A percentile compares a stretch with the other conserved stretches of the same genome.
phyloP scores from a whole-genome alignment of 2,329 filamentous ascomycete species.

The Biscogniauxia marginata region DNA sequence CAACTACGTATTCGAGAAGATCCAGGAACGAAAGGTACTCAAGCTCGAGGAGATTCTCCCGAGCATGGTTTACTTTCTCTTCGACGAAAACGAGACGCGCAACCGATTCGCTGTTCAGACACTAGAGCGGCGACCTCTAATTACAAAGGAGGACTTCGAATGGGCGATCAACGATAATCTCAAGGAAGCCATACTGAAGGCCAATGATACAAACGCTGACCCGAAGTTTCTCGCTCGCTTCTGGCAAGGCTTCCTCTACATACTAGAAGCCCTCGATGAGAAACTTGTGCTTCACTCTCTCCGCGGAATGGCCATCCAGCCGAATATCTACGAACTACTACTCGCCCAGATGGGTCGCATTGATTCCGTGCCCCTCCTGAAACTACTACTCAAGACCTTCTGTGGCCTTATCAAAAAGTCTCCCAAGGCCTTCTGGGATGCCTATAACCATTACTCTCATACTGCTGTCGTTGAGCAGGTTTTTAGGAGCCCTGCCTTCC shows the following conservation, averaged over 20 bases:
- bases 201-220: slow-evolving; percentile 47
- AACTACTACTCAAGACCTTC: slow-evolving; percentile 69
- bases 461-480: slow-evolving; percentile 81
- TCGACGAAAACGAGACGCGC: slow-evolving; percentile 65
- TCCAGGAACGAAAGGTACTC: slow-evolving; percentile 76
- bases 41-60: slow-evolving; percentile 74
- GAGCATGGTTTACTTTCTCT: slow-evolving; percentile 82
- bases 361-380: slow-evolving; percentile 57
- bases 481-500: slow-evolving; percentile 68
- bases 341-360: slow-evolving; percentile 53
- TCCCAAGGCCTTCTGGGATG: slow-evolving; percentile 81
- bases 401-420: slow-evolving; percentile 71
- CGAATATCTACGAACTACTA: slow-evolving; percentile 63
- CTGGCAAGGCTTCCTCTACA: slow-evolving; percentile 74
- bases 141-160: slow-evolving; percentile 76
- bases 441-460: slow-evolving; percentile 77
- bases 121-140: slow-evolving; percentile 62
- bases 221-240: slow-evolving; percentile 62
- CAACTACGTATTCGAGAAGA: slow-evolving; percentile 77
- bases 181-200: slow-evolving; percentile 61
- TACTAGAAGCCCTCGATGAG: slow-evolving; percentile 71
- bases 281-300: slow-evolving; percentile 75
- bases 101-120: slow-evolving; percentile 66
- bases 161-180: slow-evolving; percentile 80
- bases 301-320: slow-evolving; percentile 75